These are phyloP conservation scores for Trichoderma parareesei DNA, from an alignment of 495 filamentous ascomycete genomes.

Conservation along the genomic window DNA sequence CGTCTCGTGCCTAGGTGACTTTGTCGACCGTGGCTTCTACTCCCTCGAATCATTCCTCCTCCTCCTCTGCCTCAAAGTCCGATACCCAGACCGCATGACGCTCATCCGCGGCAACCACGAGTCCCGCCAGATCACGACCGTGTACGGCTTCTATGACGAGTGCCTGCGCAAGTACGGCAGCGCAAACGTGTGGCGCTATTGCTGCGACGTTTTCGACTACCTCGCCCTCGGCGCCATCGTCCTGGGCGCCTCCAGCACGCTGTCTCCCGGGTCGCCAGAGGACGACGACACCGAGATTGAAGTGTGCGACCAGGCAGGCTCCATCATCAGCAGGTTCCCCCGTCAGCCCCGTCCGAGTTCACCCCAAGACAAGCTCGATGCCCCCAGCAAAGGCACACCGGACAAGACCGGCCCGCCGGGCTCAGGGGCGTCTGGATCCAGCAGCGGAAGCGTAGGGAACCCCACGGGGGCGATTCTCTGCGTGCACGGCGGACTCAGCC, in stretches of 20 bases:
- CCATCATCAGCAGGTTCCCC: constrained; percentile 65
- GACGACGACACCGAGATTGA: constrained; percentile 83
- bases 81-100: constrained; percentile 96
- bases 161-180: constrained; percentile 95
- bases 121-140: constrained; percentile 92
- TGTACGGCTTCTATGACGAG: constrained; percentile 99
- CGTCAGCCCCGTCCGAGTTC: constrained; percentile 29
- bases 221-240: constrained; percentile 92
- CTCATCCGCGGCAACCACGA: constrained; percentile 97
- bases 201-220: constrained; percentile 98
- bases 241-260: constrained; percentile 71
- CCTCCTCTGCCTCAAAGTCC: constrained; percentile 90
- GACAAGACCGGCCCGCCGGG: constrained; percentile 64
- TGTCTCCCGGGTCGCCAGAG: constrained; percentile 45
- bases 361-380: constrained; percentile 18
- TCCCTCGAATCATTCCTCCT: constrained; percentile 93
- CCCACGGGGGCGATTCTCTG: constrained; percentile 82
- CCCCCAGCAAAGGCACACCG: constrained; percentile 33
- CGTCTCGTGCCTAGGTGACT: constrained; percentile 56
- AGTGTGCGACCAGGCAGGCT: constrained; percentile 72
- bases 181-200: constrained; percentile 97
- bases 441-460: constrained; percentile 54
- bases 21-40: constrained; percentile 97
- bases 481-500: constrained; percentile 88
- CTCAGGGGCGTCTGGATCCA: constrained; percentile 62